Conservation (phyloP, 108 stramenopile species). For the Cyclotella kingstonii region DNA sequence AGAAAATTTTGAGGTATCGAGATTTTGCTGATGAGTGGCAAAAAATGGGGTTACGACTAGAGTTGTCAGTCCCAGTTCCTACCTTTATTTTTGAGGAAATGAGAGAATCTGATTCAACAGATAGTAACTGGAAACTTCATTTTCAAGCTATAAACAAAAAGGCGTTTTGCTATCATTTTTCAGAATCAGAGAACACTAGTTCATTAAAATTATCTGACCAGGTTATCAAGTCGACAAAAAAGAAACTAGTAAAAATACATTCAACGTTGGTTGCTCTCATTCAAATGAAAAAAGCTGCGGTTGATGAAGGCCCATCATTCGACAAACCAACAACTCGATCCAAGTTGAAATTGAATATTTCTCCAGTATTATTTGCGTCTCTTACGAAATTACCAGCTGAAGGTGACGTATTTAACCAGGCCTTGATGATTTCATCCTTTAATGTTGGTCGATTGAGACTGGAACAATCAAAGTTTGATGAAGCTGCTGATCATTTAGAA, state of each 20-base stretch:
- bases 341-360: too few species aligned
- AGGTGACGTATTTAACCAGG: slow-evolving; percentile 25
- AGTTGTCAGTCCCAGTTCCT: slow-evolving; percentile 25
- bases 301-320: too few species aligned
- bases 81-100: slow-evolving; percentile 25
- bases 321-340: too few species aligned
- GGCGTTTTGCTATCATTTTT: slow-evolving; percentile 25
- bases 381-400: too few species aligned
- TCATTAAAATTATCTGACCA: slow-evolving; percentile 2
- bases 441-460: slow-evolving; percentile 20
- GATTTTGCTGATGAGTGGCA: slow-evolving; percentile 25
- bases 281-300: slow-evolving; percentile 19
- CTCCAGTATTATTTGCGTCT: slow-evolving; percentile 16
- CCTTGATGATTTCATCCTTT: slow-evolving; percentile 28
- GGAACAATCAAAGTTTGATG: slow-evolving; percentile 21
- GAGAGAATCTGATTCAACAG: slow-evolving; percentile 9
- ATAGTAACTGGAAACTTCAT: slow-evolving; percentile 11
- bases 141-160: slow-evolving; percentile 40
- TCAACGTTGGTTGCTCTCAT: slow-evolving; percentile 23
- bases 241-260: slow-evolving; percentile 32
- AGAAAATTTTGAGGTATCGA: slow-evolving; percentile 9
- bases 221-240: slow-evolving; percentile 11
- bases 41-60: slow-evolving; percentile 21
- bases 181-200: slow-evolving; percentile 14
- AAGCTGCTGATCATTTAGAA: slow-evolving; percentile 36